phyloP scores from a whole-genome alignment of 2,329 filamentous ascomycete species.

The Paraphaeosphaeria minitans region DNA sequence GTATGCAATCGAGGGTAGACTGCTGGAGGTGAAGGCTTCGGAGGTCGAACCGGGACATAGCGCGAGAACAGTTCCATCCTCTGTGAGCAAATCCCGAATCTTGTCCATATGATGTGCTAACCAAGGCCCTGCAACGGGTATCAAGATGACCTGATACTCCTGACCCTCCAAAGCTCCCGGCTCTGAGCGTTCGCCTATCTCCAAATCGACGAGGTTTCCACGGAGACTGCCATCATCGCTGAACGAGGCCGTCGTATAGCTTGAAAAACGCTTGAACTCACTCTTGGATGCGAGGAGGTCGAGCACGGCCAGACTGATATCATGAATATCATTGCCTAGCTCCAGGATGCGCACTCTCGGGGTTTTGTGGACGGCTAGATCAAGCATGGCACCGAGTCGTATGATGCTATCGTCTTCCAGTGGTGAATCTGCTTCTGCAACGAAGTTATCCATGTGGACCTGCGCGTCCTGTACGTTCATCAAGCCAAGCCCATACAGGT shows the following conservation, averaged over 20 bases:
- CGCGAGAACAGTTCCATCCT: neutral
- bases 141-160: neutral
- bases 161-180: neutral
- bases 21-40: neutral
- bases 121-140: conserved; percentile 1
- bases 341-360: conserved; percentile 5
- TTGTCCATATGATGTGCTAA: neutral
- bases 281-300: neutral
- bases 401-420: conserved; percentile 7
- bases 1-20: neutral
- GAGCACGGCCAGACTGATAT: conserved; percentile 1
- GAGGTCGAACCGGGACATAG: neutral
- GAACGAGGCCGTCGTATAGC: conserved; percentile 17
- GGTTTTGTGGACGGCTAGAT: neutral
- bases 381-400: neutral
- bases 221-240: conserved; percentile 6
- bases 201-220: conserved; percentile 5
- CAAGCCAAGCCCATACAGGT: conserved; percentile 11
- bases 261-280: neutral
- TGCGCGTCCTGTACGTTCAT: neutral
- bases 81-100: neutral
- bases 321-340: conserved; percentile 6
- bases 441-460: conserved; percentile 1
- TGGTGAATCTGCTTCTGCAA: neutral
- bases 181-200: conserved; percentile 1